These are phyloP conservation scores for Arthrinium phaeospermum DNA, from an alignment of 2,329 filamentous ascomycete species.

Conservation along the genomic window DNA sequence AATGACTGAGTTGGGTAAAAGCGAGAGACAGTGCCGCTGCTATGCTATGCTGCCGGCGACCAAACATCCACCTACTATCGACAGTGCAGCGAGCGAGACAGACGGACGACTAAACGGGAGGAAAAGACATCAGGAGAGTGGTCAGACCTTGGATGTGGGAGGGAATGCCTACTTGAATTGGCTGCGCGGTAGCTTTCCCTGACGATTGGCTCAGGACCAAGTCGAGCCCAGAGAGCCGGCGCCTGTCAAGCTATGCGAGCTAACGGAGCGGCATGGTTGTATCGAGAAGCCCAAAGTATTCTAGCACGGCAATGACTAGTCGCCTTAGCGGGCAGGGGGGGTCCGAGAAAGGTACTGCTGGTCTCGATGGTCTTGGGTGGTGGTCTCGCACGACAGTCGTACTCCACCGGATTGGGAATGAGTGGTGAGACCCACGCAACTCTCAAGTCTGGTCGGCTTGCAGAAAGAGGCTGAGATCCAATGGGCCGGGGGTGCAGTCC, in stretches of 20 bases:
- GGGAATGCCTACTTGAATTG: conserved; percentile 37
- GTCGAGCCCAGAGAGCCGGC: conserved; percentile 29
- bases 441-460: background rate
- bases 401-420: background rate
- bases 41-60: conserved; percentile 21
- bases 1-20: conserved; percentile 24
- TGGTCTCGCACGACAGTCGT: background rate
- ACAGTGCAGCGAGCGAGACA: conserved; percentile 7
- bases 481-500: conserved; percentile 6
- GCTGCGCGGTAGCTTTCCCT: conserved; percentile 25
- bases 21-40: conserved; percentile 21
- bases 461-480: conserved; percentile 14
- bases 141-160: conserved; percentile 22
- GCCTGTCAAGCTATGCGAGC: conserved; percentile 37
- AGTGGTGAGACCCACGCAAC: background rate
- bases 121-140: conserved; percentile 31
- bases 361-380: background rate
- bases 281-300: conserved; percentile 24
- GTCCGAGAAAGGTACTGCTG: background rate
- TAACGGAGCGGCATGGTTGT: conserved; percentile 35
- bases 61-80: conserved; percentile 20
- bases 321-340: background rate
- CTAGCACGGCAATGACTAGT: conserved; percentile 13
- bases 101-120: conserved; percentile 32
- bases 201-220: conserved; percentile 39